phyloP scores from a whole-genome alignment of 2,329 filamentous ascomycete genomes.

The Aspergillus sp. region DNA sequence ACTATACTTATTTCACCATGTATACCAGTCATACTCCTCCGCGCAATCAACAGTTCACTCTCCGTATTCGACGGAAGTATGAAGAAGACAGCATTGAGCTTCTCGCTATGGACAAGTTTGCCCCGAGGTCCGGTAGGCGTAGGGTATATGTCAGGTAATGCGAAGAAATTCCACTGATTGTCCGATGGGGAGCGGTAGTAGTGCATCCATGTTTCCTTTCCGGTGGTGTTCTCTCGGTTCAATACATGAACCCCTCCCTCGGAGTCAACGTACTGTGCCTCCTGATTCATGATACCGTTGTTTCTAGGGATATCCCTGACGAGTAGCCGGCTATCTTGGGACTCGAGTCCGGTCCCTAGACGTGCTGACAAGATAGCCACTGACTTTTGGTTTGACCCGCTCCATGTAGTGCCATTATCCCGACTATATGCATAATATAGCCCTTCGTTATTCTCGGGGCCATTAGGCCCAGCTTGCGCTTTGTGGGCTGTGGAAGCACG shows the following conservation, averaged over 20 bases:
- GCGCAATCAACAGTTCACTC: not conserved
- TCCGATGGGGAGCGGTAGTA: not conserved
- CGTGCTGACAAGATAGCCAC: not conserved
- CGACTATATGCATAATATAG: not conserved
- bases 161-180: not conserved
- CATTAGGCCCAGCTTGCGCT: slow-evolving; percentile 3
- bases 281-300: slow-evolving; percentile 7
- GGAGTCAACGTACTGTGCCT: not conserved
- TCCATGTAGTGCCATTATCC: not conserved
- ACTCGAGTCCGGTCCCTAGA: not conserved
- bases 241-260: not conserved
- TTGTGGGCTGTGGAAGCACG: not conserved
- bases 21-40: not conserved
- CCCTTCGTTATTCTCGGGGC: slow-evolving; percentile 6
- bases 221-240: slow-evolving; percentile 1
- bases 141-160: not conserved
- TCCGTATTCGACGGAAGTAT: not conserved
- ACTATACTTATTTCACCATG: not conserved
- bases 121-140: not conserved
- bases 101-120: not conserved
- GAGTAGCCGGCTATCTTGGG: not conserved
- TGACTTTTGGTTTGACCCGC: not conserved
- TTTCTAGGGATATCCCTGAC: not conserved
- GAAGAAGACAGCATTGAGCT: not conserved
- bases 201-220: not conserved